phyloP scores from a whole-genome alignment of 805 yeast genomes.

The Candida awuae region DNA sequence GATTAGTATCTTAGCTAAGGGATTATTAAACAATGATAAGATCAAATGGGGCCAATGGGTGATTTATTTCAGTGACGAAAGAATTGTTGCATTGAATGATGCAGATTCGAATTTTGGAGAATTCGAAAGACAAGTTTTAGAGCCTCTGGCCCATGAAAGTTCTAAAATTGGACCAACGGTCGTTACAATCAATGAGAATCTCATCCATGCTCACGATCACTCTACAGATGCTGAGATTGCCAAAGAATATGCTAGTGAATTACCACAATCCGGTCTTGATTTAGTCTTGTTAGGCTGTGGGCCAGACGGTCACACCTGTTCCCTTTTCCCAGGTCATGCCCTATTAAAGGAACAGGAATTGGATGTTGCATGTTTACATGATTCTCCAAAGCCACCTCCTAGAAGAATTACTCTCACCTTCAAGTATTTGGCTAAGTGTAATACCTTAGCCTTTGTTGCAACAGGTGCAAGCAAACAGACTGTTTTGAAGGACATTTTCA shows the following conservation, averaged over 20 bases:
- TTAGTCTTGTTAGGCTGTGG: conserved; percentile 82
- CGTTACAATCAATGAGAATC: conserved; percentile 54
- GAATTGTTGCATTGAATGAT: conserved; percentile 75
- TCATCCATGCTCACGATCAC: conserved; percentile 45
- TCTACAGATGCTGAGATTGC: conserved; percentile 51
- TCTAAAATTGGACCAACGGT: conserved; percentile 45
- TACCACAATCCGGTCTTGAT: conserved; percentile 51
- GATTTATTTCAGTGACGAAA: conserved; percentile 83
- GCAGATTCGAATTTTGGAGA: conserved; percentile 82
- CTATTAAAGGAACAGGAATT: conserved; percentile 48
- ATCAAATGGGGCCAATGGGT: conserved; percentile 68
- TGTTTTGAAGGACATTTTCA: conserved; percentile 64
- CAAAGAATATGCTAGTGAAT: conserved; percentile 45
- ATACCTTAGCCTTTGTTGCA: conserved; percentile 69
- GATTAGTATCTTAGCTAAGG: conserved; percentile 61
- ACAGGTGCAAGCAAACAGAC: conserved; percentile 82
- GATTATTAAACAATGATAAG: conserved; percentile 51
- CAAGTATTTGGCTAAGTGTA: conserved; percentile 55
- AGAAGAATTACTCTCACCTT: conserved; percentile 85
- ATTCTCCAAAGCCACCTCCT: conserved; percentile 92
- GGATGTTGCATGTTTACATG: conserved; percentile 56
- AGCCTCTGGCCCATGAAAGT: conserved; percentile 36
- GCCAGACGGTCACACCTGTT: conserved; percentile 94
- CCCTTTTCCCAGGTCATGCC: conserved; percentile 79
- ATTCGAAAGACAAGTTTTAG: conserved; percentile 57